A percentile compares a stretch with the other conserved stretches of the same genome.
Conservation (phyloP, 805 yeast species). For the Deakozyma indianensis region DNA sequence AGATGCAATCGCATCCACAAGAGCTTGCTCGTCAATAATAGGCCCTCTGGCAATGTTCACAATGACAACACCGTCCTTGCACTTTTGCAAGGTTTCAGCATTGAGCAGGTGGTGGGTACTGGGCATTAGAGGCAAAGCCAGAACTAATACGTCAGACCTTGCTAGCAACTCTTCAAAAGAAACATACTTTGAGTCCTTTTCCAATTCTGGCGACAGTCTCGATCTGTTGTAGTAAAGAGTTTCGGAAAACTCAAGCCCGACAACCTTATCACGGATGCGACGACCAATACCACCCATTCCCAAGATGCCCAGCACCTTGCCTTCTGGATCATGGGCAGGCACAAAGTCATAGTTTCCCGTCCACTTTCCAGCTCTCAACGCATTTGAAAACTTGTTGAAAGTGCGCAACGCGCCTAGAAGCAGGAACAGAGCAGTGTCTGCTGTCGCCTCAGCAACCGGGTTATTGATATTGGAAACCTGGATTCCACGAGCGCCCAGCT, state of each 20-base stretch:
- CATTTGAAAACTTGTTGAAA: slow-evolving; percentile 25
- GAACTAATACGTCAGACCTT: slow-evolving; percentile 53
- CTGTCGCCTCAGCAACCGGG: slow-evolving; percentile 40
- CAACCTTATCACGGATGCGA: slow-evolving; percentile 34
- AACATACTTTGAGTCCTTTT: slow-evolving; percentile 31
- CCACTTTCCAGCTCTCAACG: slow-evolving; percentile 34
- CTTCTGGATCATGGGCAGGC: slow-evolving; percentile 34
- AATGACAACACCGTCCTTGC: slow-evolving; percentile 67
- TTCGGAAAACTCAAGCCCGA: slow-evolving; percentile 33
- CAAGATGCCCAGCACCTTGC: slow-evolving; percentile 37
- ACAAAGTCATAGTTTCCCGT: slow-evolving; percentile 22
- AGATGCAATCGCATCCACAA: slow-evolving; percentile 33
- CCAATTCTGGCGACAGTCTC: slow-evolving; percentile 30
- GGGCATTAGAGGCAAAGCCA: slow-evolving; percentile 65
- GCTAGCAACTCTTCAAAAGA: slow-evolving; percentile 45
- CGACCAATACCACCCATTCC: slow-evolving; percentile 55
- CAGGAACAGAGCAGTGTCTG: slow-evolving; percentile 38
- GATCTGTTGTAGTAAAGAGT: slow-evolving; percentile 37
- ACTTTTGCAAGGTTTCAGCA: slow-evolving; percentile 41
- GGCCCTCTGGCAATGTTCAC: slow-evolving; percentile 88
- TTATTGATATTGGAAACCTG: slow-evolving; percentile 39
- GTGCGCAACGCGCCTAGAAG: slow-evolving; percentile 38
- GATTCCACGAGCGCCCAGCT: slow-evolving; percentile 27
- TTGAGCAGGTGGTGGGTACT: slow-evolving; percentile 58
- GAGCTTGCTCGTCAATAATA: slow-evolving; percentile 44